phyloP scores from a whole-genome alignment of 169 alveolate genomes.

The Plasmodium inui region DNA sequence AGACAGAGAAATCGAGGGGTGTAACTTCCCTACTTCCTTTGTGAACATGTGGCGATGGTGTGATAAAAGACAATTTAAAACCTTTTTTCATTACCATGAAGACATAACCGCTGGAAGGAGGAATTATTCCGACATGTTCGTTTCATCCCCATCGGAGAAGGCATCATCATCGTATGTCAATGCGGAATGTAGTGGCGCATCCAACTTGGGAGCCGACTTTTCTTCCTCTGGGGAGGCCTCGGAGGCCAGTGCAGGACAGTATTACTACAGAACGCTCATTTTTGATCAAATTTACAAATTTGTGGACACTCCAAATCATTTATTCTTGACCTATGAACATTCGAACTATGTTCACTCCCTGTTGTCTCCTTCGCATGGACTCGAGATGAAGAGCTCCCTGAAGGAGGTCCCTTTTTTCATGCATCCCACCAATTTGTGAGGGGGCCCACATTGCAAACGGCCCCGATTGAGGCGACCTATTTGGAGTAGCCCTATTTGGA shows the following conservation, averaged over 20 bases:
- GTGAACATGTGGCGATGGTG: conserved; percentile 75
- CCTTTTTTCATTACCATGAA: conserved; percentile 57
- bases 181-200: neutral
- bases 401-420: conserved; percentile 41
- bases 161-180: neutral
- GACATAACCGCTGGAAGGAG: neutral
- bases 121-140: neutral
- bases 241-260: neutral
- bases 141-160: neutral
- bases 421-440: conserved; percentile 67
- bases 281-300: conserved; percentile 57
- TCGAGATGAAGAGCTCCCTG: conserved; percentile 35
- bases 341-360: conserved; percentile 47
- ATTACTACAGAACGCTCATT: conserved; percentile 6
- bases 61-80: conserved; percentile 71
- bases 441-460: neutral
- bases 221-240: neutral
- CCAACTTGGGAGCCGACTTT: neutral
- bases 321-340: conserved; percentile 46
- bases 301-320: conserved; percentile 47
- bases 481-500: neutral
- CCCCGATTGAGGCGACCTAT: neutral
- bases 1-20: neutral
- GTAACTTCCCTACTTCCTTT: conserved; percentile 42
- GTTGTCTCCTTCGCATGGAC: conserved; percentile 30